Percentiles rank a stretch among this genome's conserved stretches.
These are phyloP conservation scores for Geranium rotundifolium DNA, from an alignment of 345 rosid genomes.

Conservation along the genomic window DNA sequence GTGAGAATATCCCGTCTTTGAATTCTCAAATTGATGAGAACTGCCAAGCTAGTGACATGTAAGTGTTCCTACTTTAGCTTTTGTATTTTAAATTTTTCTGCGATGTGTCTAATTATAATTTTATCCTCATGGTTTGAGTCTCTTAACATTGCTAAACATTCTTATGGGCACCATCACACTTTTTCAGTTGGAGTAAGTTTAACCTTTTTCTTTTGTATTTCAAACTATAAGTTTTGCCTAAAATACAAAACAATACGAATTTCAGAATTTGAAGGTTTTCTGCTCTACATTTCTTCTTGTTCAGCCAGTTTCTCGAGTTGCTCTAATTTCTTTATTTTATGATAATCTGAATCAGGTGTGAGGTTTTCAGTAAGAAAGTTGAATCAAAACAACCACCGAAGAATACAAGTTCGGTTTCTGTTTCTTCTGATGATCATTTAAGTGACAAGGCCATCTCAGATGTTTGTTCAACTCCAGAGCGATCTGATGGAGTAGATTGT, in stretches of 20 bases:
- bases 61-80: conserved; percentile 18
- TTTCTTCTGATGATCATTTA: neutral
- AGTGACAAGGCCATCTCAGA: conserved; percentile 7
- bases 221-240: too few species aligned
- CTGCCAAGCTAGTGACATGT: conserved; percentile 29
- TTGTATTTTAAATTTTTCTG: neutral
- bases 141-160: too few species aligned
- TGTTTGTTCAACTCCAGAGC: conserved; percentile 25
- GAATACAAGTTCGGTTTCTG: neutral
- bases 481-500: conserved; percentile 38
- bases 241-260: too few species aligned
- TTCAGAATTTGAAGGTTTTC: too few species aligned
- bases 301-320: neutral
- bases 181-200: too few species aligned
- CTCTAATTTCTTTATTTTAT: too few species aligned
- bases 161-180: too few species aligned
- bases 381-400: neutral
- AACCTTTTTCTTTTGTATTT: too few species aligned
- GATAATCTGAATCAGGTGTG: neutral
- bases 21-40: conserved; percentile 23
- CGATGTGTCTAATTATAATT: too few species aligned
- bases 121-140: too few species aligned
- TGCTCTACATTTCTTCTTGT: neutral
- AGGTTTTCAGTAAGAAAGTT: neutral
- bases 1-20: conserved; percentile 18